Conservation (phyloP, 257 asterid species). For the Ajuga chamaepitys region DNA sequence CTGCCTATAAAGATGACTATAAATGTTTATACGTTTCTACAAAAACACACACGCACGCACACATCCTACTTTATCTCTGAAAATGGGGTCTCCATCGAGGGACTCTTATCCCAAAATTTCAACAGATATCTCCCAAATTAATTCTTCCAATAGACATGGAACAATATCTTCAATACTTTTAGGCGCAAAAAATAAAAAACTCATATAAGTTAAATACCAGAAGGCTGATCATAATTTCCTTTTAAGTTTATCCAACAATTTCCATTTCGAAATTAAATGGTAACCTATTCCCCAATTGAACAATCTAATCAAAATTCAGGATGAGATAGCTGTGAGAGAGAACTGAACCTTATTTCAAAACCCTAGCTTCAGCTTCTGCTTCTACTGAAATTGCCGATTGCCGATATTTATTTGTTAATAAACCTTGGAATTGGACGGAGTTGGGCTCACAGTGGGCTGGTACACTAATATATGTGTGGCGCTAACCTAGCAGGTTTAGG, state of each 20-base stretch:
- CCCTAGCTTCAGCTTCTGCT: constrained; percentile 15
- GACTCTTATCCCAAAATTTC: neutral
- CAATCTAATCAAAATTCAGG: neutral
- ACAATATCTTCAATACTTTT: neutral
- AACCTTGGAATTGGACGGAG: too few species aligned
- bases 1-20: neutral
- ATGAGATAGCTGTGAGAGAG: neutral
- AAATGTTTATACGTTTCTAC: too few species aligned
- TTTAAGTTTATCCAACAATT: neutral
- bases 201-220: neutral
- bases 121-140: neutral
- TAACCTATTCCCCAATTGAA: neutral
- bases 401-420: too few species aligned
- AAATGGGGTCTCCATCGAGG: neutral
- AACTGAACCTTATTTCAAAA: constrained; percentile 18
- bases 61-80: neutral
- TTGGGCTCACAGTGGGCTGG: too few species aligned
- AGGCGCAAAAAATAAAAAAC: neutral
- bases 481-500: too few species aligned
- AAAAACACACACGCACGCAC: neutral
- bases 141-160: neutral
- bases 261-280: neutral
- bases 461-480: too few species aligned
- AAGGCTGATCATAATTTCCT: neutral
- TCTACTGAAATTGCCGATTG: too few species aligned